Conservation (phyloP, 1,139 yeast species). For the Lodderomyces jiufengensis region DNA sequence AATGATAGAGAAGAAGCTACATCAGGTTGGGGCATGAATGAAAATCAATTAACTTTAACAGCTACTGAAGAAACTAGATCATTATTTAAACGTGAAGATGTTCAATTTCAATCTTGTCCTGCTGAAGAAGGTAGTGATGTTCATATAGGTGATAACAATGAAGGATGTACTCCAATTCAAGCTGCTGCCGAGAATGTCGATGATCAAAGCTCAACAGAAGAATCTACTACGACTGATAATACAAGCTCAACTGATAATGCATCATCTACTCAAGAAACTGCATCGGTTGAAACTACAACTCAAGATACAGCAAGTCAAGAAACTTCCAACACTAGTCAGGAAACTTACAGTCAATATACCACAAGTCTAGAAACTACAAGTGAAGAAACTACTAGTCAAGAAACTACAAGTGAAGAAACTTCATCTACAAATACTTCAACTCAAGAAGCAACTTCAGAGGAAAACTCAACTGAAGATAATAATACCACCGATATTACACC, state of each 20-base stretch:
- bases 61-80: background rate
- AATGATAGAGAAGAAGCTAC: constrained; percentile 3
- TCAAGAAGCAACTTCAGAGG: background rate
- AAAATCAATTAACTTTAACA: background rate
- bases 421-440: background rate
- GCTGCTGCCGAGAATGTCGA: constrained; percentile 2
- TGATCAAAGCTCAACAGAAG: constrained; percentile 5
- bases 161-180: constrained; percentile 4
- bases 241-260: background rate
- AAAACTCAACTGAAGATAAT: background rate
- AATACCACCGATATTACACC: no score
- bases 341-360: background rate
- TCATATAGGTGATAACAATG: constrained; percentile 1
- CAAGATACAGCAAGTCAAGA: background rate
- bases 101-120: constrained; percentile 2
- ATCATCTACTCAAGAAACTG: constrained; percentile 1
- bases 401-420: background rate
- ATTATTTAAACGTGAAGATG: background rate
- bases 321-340: background rate
- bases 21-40: constrained; percentile 3
- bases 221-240: background rate
- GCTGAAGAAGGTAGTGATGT: constrained; percentile 3
- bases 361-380: background rate
- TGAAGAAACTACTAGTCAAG: background rate
- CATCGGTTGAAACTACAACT: background rate